A percentile compares a stretch with the other conserved stretches of the same genome.
These are phyloP conservation scores for Lactuca sativa DNA, from an alignment of 129 eudicot genomes.

Conservation along the genomic window DNA sequence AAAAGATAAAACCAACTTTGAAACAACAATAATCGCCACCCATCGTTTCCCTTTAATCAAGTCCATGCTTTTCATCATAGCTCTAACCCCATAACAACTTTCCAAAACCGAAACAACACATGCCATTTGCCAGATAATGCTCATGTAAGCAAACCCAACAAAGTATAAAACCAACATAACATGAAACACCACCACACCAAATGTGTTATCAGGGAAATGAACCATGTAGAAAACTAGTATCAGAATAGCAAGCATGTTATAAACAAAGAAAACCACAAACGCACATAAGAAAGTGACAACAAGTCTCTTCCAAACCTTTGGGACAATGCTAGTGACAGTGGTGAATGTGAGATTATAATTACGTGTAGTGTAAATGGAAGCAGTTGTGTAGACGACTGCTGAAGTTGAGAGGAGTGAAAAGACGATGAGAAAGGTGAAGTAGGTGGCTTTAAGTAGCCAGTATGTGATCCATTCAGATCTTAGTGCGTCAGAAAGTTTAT, in stretches of 20 bases:
- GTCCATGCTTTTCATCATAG: conserved; percentile 55
- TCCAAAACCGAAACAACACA: conserved; percentile 67
- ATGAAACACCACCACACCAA: conserved; percentile 7
- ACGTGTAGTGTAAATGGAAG: conserved; percentile 42
- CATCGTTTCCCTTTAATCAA: conserved; percentile 56
- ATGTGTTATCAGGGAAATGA: neutral
- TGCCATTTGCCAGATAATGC: conserved; percentile 66
- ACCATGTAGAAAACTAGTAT: conserved; percentile 9
- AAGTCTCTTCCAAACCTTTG: conserved; percentile 65
- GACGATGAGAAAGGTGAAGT: conserved; percentile 32
- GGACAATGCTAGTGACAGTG: conserved; percentile 36
- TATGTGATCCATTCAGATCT: conserved; percentile 33
- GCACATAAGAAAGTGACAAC: conserved; percentile 54
- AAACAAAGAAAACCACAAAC: conserved; percentile 37
- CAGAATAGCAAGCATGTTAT: conserved; percentile 30
- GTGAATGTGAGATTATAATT: conserved; percentile 9
- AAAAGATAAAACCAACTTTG: conserved; percentile 26
- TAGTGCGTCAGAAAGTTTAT: conserved; percentile 17
- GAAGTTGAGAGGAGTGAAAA: conserved; percentile 69
- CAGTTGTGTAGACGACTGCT: conserved; percentile 60
- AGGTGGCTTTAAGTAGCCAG: conserved; percentile 32
- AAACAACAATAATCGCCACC: conserved; percentile 33
- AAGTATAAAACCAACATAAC: conserved; percentile 29
- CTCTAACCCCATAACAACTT: conserved; percentile 45
- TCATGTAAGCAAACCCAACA: conserved; percentile 52